These are phyloP conservation scores for Cercospora citrullina DNA, from an alignment of 2,329 filamentous ascomycete genomes.

Conservation along the genomic window DNA sequence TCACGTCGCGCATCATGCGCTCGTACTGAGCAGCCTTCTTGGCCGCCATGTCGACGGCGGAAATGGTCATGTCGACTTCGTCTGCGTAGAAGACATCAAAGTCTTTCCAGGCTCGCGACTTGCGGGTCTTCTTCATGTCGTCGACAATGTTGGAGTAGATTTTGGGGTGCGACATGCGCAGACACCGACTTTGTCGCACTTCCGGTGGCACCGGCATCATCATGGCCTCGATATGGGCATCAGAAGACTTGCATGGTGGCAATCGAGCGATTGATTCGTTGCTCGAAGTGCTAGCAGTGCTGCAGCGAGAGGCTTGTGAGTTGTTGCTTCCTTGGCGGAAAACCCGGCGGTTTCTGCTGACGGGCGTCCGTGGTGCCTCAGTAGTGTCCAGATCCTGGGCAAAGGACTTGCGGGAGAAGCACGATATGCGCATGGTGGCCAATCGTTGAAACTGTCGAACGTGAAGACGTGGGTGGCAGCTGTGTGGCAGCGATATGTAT, in stretches of 20 bases:
- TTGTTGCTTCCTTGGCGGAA: slow-evolving; percentile 30
- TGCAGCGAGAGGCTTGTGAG: slow-evolving; percentile 32
- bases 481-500: neutral
- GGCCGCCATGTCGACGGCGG: slow-evolving; percentile 33
- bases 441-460: slow-evolving; percentile 1
- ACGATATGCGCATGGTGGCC: slow-evolving; percentile 33
- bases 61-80: slow-evolving; percentile 36
- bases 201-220: slow-evolving; percentile 38
- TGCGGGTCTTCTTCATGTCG: slow-evolving; percentile 36
- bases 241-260: slow-evolving; percentile 34
- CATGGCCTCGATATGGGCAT: slow-evolving; percentile 38
- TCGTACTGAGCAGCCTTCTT: slow-evolving; percentile 33
- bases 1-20: slow-evolving; percentile 30
- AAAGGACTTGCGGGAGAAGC: slow-evolving; percentile 30
- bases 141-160: slow-evolving; percentile 38
- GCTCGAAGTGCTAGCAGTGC: slow-evolving; percentile 35
- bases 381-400: slow-evolving; percentile 20
- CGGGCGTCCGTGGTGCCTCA: slow-evolving; percentile 25
- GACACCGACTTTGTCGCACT: slow-evolving; percentile 32
- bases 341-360: slow-evolving; percentile 23
- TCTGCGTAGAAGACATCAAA: slow-evolving; percentile 38
- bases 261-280: slow-evolving; percentile 30
- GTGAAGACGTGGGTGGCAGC: slow-evolving; percentile 9
- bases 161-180: slow-evolving; percentile 37
- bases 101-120: slow-evolving; percentile 37